These are phyloP conservation scores for Globisporangium uncinulatum DNA, from an alignment of 352 stramenopile species.

Conservation along the genomic window DNA sequence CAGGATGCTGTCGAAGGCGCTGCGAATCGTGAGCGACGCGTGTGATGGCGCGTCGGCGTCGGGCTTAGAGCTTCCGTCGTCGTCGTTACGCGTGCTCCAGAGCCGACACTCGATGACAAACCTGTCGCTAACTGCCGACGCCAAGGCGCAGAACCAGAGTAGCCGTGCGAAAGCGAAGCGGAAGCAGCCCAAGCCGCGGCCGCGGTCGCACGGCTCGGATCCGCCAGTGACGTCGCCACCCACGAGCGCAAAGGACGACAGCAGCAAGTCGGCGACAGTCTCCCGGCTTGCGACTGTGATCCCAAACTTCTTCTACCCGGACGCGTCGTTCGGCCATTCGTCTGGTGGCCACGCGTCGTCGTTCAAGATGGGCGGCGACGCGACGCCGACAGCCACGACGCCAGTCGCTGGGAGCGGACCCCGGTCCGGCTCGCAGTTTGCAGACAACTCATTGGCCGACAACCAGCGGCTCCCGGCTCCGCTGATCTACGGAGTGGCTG, in stretches of 20 bases:
- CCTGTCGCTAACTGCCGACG: background rate
- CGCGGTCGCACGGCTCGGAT: slow-evolving; percentile 14
- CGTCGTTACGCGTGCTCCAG: background rate
- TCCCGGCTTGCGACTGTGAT: slow-evolving; percentile 18
- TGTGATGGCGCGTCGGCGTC: background rate
- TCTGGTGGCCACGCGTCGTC: background rate
- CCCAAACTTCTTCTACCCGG: slow-evolving; percentile 41
- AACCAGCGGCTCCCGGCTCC: slow-evolving; percentile 5
- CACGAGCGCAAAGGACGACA: background rate
- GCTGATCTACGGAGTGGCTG: slow-evolving; percentile 15
- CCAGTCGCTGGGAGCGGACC: slow-evolving; percentile 1
- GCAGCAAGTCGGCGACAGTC: slow-evolving; percentile 11
- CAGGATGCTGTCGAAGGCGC: slow-evolving; percentile 14
- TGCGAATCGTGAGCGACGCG: slow-evolving; percentile 10
- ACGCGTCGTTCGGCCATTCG: slow-evolving; percentile 9
- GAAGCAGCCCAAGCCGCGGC: slow-evolving; percentile 6
- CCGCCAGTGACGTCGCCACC: slow-evolving; percentile 2
- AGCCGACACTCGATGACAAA: background rate
- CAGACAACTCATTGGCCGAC: slow-evolving; percentile 1
- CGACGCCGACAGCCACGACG: background rate
- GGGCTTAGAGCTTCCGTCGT: background rate
- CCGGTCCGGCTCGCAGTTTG: background rate
- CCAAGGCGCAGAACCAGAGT: background rate
- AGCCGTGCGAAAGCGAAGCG: slow-evolving; percentile 8
- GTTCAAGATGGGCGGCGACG: slow-evolving; percentile 1